These are phyloP conservation scores for Aurifilum marmelostoma DNA, from an alignment of 2,329 filamentous ascomycete species.

Conservation along the genomic window DNA sequence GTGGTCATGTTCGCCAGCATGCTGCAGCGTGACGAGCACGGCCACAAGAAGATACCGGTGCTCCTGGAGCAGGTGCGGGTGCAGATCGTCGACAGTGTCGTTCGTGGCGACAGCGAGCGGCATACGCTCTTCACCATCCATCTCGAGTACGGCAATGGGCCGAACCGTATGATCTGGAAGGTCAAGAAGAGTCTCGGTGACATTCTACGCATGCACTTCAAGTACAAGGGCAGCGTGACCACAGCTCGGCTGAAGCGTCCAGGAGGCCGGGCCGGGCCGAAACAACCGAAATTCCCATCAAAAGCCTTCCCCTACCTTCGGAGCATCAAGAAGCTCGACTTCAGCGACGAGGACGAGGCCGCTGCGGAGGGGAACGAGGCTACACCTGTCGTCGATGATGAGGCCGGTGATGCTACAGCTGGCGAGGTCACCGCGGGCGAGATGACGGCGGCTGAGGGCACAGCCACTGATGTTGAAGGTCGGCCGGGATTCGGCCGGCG, in stretches of 20 bases:
- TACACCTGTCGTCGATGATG: constrained; percentile 30
- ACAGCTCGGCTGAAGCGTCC: constrained; percentile 72
- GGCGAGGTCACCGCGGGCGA: constrained; percentile 50
- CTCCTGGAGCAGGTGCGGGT: constrained; percentile 94
- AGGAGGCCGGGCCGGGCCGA: constrained; percentile 69
- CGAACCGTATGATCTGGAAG: constrained; percentile 96
- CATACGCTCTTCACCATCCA: constrained; percentile 91
- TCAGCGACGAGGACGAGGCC: constrained; percentile 69
- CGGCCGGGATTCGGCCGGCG: constrained; percentile 46
- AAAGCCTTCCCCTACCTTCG: constrained; percentile 89
- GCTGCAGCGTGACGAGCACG: constrained; percentile 96
- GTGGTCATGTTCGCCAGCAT: constrained; percentile 95
- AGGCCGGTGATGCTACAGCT: constrained; percentile 46
- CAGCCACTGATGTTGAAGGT: constrained; percentile 70
- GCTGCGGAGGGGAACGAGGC: constrained; percentile 39
- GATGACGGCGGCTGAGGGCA: constrained; percentile 63
- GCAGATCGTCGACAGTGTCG: constrained; percentile 77
- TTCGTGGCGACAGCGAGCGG: constrained; percentile 64
- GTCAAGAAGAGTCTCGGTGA: constrained; percentile 86
- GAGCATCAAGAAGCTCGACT: constrained; percentile 75
- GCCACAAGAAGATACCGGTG: constrained; percentile 92
- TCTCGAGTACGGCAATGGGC: constrained; percentile 92
- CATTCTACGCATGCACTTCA: constrained; percentile 89
- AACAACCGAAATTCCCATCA: constrained; percentile 87
- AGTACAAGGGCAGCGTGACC: constrained; percentile 85